A percentile compares a stretch with the other conserved stretches of the same genome.
Evolutionary conservation across 208 protist species (phyloP).

Genomic region (Leishmania tropica): DNA sequence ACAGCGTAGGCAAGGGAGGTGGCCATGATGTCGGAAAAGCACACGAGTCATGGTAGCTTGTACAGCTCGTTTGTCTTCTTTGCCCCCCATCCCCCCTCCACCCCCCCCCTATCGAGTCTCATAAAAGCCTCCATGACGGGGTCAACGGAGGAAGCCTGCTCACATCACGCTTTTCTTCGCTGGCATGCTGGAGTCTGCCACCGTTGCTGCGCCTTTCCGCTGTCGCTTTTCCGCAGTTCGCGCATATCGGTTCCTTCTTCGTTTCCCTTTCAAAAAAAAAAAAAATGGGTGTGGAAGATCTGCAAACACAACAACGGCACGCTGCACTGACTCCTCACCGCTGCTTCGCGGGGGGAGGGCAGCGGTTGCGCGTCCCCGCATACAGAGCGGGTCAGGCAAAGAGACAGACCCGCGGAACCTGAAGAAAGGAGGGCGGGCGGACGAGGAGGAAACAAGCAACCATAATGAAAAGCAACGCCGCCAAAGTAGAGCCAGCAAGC

Average conservation of each 20-base stretch:
- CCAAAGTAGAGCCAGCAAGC: too few relatives aligned
- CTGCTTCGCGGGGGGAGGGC: background rate
- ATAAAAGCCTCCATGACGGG: background rate
- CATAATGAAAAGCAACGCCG: too few relatives aligned
- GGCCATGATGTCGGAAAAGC: background rate
- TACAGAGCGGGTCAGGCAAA: too few relatives aligned
- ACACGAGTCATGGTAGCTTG: background rate
- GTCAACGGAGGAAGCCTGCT: too few relatives aligned
- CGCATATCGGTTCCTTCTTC: too few relatives aligned
- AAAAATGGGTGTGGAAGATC: background rate
- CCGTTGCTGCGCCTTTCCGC: background rate
- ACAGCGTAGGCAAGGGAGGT: background rate
- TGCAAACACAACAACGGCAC: background rate
- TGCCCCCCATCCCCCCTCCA: too few relatives aligned
- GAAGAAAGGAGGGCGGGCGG: too few relatives aligned
- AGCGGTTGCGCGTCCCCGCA: too few relatives aligned
- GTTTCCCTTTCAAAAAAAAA: too few relatives aligned
- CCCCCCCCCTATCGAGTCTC: background rate
- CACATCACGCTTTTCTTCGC: background rate
- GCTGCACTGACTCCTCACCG: too few relatives aligned
- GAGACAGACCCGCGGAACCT: too few relatives aligned
- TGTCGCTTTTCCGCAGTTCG: background rate
- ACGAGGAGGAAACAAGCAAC: too few relatives aligned
- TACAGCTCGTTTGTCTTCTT: background rate
- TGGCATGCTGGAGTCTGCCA: background rate